phyloP scores from a whole-genome alignment of 1,284 basidiomycete genomes.

The Cryptococcus jaspeensis region DNA sequence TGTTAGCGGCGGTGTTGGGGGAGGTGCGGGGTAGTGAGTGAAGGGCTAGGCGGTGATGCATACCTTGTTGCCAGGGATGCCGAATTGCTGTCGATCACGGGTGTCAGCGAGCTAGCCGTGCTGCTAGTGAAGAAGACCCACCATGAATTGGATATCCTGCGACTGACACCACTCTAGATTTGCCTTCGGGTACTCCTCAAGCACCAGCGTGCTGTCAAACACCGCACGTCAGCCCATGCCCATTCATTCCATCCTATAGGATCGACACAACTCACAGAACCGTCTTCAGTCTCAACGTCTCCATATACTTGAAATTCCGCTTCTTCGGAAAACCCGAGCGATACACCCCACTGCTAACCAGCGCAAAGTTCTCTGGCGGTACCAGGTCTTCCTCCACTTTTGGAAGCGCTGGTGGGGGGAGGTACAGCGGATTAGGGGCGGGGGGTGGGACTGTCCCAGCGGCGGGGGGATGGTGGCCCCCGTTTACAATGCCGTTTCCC shows the following conservation, averaged over 20 bases:
- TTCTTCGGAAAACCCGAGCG: slow-evolving; percentile 56
- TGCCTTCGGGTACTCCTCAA: slow-evolving; percentile 58
- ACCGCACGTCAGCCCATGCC: background rate
- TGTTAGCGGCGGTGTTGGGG: background rate
- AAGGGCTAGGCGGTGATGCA: background rate
- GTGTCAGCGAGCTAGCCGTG: slow-evolving; percentile 2
- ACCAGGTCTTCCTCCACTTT: slow-evolving; percentile 45
- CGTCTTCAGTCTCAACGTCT: slow-evolving; percentile 55
- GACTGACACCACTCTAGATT: slow-evolving; percentile 54
- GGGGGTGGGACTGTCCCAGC: background rate
- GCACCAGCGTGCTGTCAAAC: slow-evolving; percentile 49
- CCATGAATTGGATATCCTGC: slow-evolving; percentile 49
- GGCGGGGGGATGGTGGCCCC: background rate
- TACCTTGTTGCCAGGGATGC: slow-evolving; percentile 59
- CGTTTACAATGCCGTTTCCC: background rate
- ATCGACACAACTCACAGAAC: slow-evolving; percentile 52
- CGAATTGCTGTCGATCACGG: slow-evolving; percentile 52
- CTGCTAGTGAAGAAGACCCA: slow-evolving; percentile 13
- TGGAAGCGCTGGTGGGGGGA: slow-evolving; percentile 45
- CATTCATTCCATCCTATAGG: background rate
- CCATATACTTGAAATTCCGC: slow-evolving; percentile 57
- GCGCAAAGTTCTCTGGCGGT: slow-evolving; percentile 49
- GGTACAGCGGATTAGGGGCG: slow-evolving; percentile 41
- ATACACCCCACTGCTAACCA: slow-evolving; percentile 54
- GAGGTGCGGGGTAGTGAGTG: background rate